Conservation (phyloP, 176 grass and related monocot species). For the Microstegium vimineum region DNA sequence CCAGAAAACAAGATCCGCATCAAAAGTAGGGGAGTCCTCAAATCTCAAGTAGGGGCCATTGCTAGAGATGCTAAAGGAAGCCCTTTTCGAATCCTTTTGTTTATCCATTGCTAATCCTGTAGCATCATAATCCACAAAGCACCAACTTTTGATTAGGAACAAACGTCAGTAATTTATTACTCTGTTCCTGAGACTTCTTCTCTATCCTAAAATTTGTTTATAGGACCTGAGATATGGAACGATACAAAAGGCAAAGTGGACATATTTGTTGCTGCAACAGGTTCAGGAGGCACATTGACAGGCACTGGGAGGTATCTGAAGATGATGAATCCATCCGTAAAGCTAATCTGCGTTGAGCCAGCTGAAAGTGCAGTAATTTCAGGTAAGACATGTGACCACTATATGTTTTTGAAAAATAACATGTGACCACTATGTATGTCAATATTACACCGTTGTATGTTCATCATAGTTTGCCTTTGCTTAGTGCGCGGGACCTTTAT, state of each 20-base stretch:
- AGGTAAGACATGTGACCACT: slow-evolving; percentile 28
- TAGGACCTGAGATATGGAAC: slow-evolving; percentile 94
- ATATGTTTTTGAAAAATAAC: background rate
- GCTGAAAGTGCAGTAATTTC: slow-evolving; percentile 79
- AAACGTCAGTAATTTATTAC: background rate
- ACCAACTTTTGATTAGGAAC: background rate
- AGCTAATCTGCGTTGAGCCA: slow-evolving; percentile 78
- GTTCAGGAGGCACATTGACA: slow-evolving; percentile 83
- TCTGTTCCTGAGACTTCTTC: background rate
- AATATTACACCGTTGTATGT: background rate
- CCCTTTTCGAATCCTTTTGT: background rate
- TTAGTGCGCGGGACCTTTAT: background rate
- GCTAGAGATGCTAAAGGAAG: background rate
- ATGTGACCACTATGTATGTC: background rate
- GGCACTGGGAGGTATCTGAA: slow-evolving; percentile 79
- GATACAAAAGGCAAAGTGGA: slow-evolving; percentile 86
- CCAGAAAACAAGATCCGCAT: too few species aligned
- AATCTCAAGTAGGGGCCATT: too few species aligned
- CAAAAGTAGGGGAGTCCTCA: too few species aligned
- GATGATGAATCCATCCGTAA: slow-evolving; percentile 62
- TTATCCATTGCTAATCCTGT: background rate
- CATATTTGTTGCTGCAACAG: slow-evolving; percentile 66
- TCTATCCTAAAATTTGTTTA: background rate
- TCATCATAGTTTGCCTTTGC: background rate
- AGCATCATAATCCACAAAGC: background rate